Evolutionary conservation across 352 stramenopile species (phyloP).

Genomic region (Globisporangium paddicum): DNA sequence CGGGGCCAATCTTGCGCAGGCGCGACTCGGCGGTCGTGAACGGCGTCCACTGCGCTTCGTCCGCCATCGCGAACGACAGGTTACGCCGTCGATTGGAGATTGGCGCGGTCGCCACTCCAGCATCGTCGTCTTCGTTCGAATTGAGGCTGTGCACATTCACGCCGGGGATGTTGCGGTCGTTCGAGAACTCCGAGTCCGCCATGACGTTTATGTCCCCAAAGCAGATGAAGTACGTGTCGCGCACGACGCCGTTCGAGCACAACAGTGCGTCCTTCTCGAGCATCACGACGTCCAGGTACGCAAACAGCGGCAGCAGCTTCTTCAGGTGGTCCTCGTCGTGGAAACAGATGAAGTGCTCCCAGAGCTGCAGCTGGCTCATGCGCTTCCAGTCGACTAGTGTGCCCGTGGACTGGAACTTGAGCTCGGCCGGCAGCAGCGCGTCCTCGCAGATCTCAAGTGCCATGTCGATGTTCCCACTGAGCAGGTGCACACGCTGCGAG

Average conservation of each 20-base stretch:
- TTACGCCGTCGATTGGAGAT: constrained; percentile 17
- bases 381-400: constrained; percentile 48
- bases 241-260: constrained; percentile 26
- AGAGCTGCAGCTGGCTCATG: constrained; percentile 63
- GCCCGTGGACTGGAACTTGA: constrained; percentile 24
- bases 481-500: constrained; percentile 40
- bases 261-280: constrained; percentile 37
- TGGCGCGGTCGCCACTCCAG: not conserved
- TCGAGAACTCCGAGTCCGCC: constrained; percentile 60
- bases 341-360: constrained; percentile 58
- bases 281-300: constrained; percentile 56
- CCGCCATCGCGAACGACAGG: constrained; percentile 32
- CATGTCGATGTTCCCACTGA: constrained; percentile 46
- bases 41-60: constrained; percentile 56
- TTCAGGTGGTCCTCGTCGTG: constrained; percentile 24
- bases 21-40: constrained; percentile 60
- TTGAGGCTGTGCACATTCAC: constrained; percentile 20
- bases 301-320: constrained; percentile 53
- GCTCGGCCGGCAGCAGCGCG: constrained; percentile 38
- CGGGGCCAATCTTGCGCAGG: constrained; percentile 69
- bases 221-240: constrained; percentile 76
- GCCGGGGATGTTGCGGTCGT: constrained; percentile 50
- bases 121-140: not conserved
- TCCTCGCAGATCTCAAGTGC: constrained; percentile 70
- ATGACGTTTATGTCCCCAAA: constrained; percentile 73